Conservation (phyloP, 2,329 filamentous ascomycete genomes). For the Clarireedia homoeocarpa region DNA sequence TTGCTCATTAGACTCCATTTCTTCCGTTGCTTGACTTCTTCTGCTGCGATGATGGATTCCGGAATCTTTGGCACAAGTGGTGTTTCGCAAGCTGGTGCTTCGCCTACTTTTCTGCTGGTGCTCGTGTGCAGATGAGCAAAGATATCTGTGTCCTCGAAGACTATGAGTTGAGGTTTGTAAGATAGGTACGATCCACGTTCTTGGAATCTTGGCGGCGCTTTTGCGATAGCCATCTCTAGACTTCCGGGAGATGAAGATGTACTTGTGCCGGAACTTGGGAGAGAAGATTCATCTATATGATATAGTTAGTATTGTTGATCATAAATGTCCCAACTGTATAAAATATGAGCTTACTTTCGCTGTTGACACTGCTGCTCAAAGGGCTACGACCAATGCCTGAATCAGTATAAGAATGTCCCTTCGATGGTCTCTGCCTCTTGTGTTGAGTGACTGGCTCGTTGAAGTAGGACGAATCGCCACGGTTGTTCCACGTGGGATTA, state of each 20-base stretch:
- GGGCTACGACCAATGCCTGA: constrained; percentile 24
- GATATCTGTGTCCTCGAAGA: constrained; percentile 24
- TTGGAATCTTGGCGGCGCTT: background rate
- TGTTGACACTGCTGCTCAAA: constrained; percentile 15
- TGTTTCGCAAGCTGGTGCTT: constrained; percentile 24
- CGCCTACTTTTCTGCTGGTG: constrained; percentile 27
- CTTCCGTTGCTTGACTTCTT: constrained; percentile 19
- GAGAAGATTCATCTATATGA: constrained; percentile 15
- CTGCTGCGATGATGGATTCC: background rate
- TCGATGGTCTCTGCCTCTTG: constrained; percentile 12
- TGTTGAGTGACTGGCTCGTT: constrained; percentile 7
- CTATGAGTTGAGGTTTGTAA: constrained; percentile 17
- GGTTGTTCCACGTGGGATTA: constrained; percentile 25
- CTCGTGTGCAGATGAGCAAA: constrained; percentile 28
- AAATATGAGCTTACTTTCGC: constrained; percentile 21
- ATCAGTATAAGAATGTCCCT: constrained; percentile 23
- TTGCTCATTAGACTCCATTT: constrained; percentile 24
- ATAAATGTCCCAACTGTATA: background rate
- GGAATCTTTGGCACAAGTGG: background rate
- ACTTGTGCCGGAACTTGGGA: constrained; percentile 21
- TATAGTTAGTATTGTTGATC: background rate
- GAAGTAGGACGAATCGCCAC: constrained; percentile 16
- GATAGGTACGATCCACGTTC: constrained; percentile 6
- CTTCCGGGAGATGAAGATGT: constrained; percentile 22
- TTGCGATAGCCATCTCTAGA: constrained; percentile 18